phyloP scores from a whole-genome alignment of 306 rosid species.

The Argentina anserina region DNA sequence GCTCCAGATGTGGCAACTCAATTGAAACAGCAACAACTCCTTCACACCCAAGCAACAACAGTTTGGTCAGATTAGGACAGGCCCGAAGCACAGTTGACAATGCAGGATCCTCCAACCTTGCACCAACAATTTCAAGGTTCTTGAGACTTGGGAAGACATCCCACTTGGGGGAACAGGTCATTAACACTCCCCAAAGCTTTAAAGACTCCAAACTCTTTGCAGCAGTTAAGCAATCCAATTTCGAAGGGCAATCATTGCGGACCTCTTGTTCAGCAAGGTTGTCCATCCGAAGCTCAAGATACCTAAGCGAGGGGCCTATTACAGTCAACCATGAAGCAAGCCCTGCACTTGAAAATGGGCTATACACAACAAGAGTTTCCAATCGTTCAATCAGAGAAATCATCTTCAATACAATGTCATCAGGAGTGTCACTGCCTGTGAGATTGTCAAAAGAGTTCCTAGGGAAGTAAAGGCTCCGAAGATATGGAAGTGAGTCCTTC shows the following conservation, averaged over 20 bases:
- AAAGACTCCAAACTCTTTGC: conserved; percentile 71
- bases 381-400: conserved; percentile 48
- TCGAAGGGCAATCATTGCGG: conserved; percentile 52
- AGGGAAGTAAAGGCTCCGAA: conserved; percentile 69
- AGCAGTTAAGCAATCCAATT: conserved; percentile 55
- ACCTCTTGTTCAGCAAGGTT: conserved; percentile 48
- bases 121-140: conserved; percentile 85
- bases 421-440: conserved; percentile 39
- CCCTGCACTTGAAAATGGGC: conserved; percentile 73
- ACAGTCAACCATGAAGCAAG: conserved; percentile 76
- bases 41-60: conserved; percentile 84
- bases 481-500: conserved; percentile 61
- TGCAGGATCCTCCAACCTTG: conserved; percentile 59
- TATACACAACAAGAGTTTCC: conserved; percentile 73
- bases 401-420: conserved; percentile 63
- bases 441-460: conserved; percentile 67
- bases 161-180: conserved; percentile 72
- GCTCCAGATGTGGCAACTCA: conserved; percentile 54
- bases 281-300: conserved; percentile 89
- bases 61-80: conserved; percentile 61
- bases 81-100: conserved; percentile 49
- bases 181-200: conserved; percentile 87
- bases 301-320: conserved; percentile 50
- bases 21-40: conserved; percentile 64
- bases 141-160: conserved; percentile 56